Percentiles rank a stretch among this genome's conserved stretches.
phyloP scores from a whole-genome alignment of 2,329 filamentous ascomycete genomes.

The Fusarium nodosum region DNA sequence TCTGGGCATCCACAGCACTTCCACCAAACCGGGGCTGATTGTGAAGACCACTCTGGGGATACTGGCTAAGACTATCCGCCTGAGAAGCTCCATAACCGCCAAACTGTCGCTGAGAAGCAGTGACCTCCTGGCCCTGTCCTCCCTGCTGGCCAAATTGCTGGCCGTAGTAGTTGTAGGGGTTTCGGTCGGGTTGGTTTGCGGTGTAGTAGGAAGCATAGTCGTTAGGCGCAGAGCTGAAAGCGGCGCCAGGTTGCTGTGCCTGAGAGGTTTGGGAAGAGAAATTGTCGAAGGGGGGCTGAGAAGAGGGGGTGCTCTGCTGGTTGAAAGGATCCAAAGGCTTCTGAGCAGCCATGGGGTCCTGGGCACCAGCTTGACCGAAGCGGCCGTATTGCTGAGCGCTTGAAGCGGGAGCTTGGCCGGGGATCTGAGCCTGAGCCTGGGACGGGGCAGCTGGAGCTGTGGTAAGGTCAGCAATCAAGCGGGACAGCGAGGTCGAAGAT shows the following conservation, averaged over 20 bases:
- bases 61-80: slow-evolving; percentile 75
- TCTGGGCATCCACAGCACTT: slow-evolving; percentile 76
- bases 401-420: slow-evolving; percentile 65
- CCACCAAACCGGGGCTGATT: slow-evolving; percentile 72
- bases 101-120: slow-evolving; percentile 77
- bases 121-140: slow-evolving; percentile 77
- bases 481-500: neutral
- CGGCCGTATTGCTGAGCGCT: slow-evolving; percentile 77
- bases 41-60: slow-evolving; percentile 77
- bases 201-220: slow-evolving; percentile 92
- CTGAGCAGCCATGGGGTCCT: slow-evolving; percentile 72
- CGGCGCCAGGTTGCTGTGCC: slow-evolving; percentile 71
- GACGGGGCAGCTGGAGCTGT: slow-evolving; percentile 40
- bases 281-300: slow-evolving; percentile 71
- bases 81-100: slow-evolving; percentile 79
- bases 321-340: slow-evolving; percentile 91
- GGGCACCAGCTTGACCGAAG: slow-evolving; percentile 72
- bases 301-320: slow-evolving; percentile 72
- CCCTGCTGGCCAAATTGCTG: slow-evolving; percentile 70
- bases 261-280: slow-evolving; percentile 71
- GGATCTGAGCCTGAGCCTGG: slow-evolving; percentile 59
- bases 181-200: slow-evolving; percentile 77
- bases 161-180: slow-evolving; percentile 84
- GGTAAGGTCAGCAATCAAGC: slow-evolving; percentile 25
- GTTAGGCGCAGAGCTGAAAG: slow-evolving; percentile 79